Evolutionary conservation across 495 filamentous ascomycete genomes (phyloP), one percentile per base, ranked within the genome.

Genomic region (Xylaria flabelliformis): DNA sequence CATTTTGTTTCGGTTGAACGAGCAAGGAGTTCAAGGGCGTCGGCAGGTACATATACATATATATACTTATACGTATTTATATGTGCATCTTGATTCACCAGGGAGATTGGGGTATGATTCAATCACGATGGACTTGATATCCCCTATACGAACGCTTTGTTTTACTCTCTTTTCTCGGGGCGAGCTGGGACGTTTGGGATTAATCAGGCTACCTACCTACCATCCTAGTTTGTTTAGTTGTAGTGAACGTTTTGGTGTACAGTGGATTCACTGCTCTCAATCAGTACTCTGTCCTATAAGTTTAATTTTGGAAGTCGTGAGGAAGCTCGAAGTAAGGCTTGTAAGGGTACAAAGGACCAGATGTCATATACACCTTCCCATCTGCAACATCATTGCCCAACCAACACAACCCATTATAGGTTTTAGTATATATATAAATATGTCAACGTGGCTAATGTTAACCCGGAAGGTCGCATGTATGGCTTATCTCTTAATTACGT

Each of bases 21-120:
- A 32, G 32, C 13, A 48, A 39, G 64, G 64, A 26, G 64, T 67
- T 67, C 32, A 48, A 3, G 3, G 64, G 46, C 44, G 26, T 65
- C 51, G 4, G 15, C 8, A 0, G 44, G 29, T 3, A 12, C 1
- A 26, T 12, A 24, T 55, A 4, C n/a, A 58, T 58, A 59, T 39
- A 21, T 39, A 6, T 36, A 59, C 24, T n/a, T 17, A 53, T 58
- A 19, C 13, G 5, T 58, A 10, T 36, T 17, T 59, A 36, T 36
- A 32, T 59, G 17, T 34, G 3, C 29, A 36, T 36, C 15, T 6
- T 2, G 2, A 61, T 36, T 39, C 2, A 39, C 39, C n/a, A 12
- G 58, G 58, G 26, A 59, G 19, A 36, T 9, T 3, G 32, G 24
- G 29, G 32, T 6, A 10, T 61, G 19, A 34, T 67, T 19, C 19